Percentiles rank a stretch among this genome's conserved stretches.
phyloP scores from a whole-genome alignment of 805 yeast species.

The Debaryomyces prosopidis region DNA sequence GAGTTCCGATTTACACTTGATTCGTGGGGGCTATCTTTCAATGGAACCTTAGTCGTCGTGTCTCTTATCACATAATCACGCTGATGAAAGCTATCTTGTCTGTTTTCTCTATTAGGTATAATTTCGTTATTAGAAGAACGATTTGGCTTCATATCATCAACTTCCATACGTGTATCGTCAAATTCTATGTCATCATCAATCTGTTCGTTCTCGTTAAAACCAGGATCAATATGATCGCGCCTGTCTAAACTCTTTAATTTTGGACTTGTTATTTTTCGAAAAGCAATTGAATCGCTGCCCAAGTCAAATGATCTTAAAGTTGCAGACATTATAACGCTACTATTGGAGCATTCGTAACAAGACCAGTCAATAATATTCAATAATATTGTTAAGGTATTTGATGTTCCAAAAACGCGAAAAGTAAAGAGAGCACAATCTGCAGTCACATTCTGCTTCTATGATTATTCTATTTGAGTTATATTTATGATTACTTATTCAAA shows the following conservation, averaged over 20 bases:
- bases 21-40: constrained; percentile 7
- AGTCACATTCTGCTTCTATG: not conserved
- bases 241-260: not conserved
- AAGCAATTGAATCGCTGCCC: not conserved
- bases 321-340: constrained; percentile 5
- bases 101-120: not conserved
- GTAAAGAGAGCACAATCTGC: not conserved
- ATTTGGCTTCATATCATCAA: constrained; percentile 6
- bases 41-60: constrained; percentile 12
- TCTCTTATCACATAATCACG: constrained; percentile 4
- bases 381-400: not conserved
- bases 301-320: constrained; percentile 6
- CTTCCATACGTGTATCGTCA: constrained; percentile 30
- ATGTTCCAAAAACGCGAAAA: not conserved
- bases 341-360: not conserved
- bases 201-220: not conserved
- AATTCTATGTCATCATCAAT: constrained; percentile 23
- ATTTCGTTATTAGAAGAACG: not conserved
- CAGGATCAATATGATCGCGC: not conserved
- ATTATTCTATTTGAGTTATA: too few relatives aligned
- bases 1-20: not conserved
- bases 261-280: not conserved
- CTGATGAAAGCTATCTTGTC: not conserved
- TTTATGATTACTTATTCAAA: not conserved
- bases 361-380: not conserved